Evolutionary conservation across 2,329 filamentous ascomycete species (phyloP), one percentile per base, ranked within the genome.

Genomic region (Aspergillus sp.): DNA sequence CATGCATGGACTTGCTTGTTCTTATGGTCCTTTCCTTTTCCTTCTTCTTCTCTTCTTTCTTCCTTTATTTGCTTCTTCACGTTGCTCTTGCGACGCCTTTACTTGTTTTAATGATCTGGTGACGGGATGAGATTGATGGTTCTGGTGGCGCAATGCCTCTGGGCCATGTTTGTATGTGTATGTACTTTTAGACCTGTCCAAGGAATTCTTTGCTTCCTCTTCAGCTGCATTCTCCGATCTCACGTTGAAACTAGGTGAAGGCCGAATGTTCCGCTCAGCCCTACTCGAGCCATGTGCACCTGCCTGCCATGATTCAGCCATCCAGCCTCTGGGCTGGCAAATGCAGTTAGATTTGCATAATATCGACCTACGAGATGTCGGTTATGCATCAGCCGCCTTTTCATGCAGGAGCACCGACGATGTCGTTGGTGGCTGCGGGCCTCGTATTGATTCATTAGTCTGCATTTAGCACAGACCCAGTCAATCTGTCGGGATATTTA

Each of bases 1-100:
- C 55, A 50, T 60, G 45, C 44, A 48, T 58, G 52, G 52, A 50
- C n/a, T n/a, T 43, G 34, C 25, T 32, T 50, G 16, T 49, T 38
- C 45, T 54, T 19, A 46, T 32, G 48, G 49, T 47, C 32, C 16
- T 38, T 51, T 47, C 13, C 5, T 29, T 21, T 11, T 20, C 31
- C 40, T 45, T 40, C 34, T 38, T 25, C 16, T 40, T 45, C n/a
- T 45, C 34, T 49, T 43, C 36, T 6, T 13, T 41, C 45, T 50
- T 44, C 13, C 29, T 34, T 36, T 44, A n/a, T 45, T 29, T 34
- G 41, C 16, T 7, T 3, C 2, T n/a, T 44, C 47, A 41, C 20
- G 45, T 40, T 40, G 43, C 19, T 13, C 21, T 29, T 29, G 25
- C 20, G 11, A 29, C 44, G 17, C 16, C 19, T 38, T 44, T 50